Evolutionary conservation across 2,329 filamentous ascomycete species (phyloP).

Genomic region (Penicillium digitatum): DNA sequence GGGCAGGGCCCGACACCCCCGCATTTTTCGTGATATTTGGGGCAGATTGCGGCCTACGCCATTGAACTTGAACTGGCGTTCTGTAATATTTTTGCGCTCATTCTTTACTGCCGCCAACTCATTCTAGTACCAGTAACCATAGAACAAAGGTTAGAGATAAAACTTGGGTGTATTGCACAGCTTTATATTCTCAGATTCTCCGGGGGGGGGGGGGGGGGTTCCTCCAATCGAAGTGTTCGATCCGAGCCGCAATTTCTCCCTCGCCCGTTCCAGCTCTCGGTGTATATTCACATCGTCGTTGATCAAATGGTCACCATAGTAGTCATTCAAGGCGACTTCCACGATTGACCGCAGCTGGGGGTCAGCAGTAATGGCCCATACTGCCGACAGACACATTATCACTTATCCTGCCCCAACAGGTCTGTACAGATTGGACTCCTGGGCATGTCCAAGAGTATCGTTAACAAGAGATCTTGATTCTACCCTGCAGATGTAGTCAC

Average conservation of each 20-base stretch:
- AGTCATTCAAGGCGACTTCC: conserved; percentile 22
- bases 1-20: too few relatives aligned
- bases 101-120: neutral
- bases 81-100: too few relatives aligned
- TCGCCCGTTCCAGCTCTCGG: conserved; percentile 8
- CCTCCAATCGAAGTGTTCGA: too few relatives aligned
- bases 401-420: conserved; percentile 35
- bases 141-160: neutral
- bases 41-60: neutral
- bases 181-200: neutral
- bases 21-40: neutral
- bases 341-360: conserved; percentile 13
- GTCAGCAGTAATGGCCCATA: conserved; percentile 26
- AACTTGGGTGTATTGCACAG: neutral
- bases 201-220: too few relatives aligned
- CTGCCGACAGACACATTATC: conserved; percentile 24
- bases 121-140: neutral
- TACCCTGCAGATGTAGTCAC: conserved; percentile 12
- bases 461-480: conserved; percentile 23
- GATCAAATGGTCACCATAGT: conserved; percentile 23
- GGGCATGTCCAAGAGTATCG: conserved; percentile 29
- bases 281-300: neutral
- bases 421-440: conserved; percentile 25
- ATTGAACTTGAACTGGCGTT: too few relatives aligned
- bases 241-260: conserved; percentile 13